Conservation (phyloP, 495 filamentous ascomycete species). For the Choiromyces venosus region DNA sequence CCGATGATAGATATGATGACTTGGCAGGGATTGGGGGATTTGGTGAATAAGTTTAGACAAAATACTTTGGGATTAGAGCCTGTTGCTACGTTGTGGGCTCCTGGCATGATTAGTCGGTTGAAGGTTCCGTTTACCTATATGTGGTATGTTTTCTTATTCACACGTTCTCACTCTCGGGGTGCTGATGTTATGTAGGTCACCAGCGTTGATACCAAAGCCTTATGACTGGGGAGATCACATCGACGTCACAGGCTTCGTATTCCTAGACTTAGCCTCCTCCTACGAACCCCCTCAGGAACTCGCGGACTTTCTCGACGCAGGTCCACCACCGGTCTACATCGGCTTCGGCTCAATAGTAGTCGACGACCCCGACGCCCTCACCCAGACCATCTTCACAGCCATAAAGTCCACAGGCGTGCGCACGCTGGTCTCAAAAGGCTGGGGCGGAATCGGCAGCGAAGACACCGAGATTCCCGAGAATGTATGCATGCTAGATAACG, state of each 20-base stretch:
- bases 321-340: slow-evolving; percentile 57
- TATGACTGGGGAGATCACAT: slow-evolving; percentile 60
- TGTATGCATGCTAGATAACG: slow-evolving; percentile 60
- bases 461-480: slow-evolving; percentile 51
- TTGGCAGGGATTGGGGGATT: slow-evolving; percentile 58
- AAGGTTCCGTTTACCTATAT: slow-evolving; percentile 61
- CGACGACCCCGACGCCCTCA: slow-evolving; percentile 59
- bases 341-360: slow-evolving; percentile 67
- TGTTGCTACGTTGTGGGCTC: slow-evolving; percentile 60
- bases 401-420: slow-evolving; percentile 55
- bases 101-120: slow-evolving; percentile 56
- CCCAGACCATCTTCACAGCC: slow-evolving; percentile 58
- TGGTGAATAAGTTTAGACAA: slow-evolving; percentile 60
- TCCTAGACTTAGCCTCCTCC: slow-evolving; percentile 57
- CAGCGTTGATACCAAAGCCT: slow-evolving; percentile 60
- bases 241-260: slow-evolving; percentile 60
- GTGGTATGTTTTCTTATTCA: slow-evolving; percentile 45
- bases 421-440: slow-evolving; percentile 61
- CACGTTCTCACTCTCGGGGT: background rate
- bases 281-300: slow-evolving; percentile 55
- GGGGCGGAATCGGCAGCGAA: slow-evolving; percentile 59
- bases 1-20: slow-evolving; percentile 65
- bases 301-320: slow-evolving; percentile 52
- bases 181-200: slow-evolving; percentile 43
- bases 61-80: slow-evolving; percentile 57